These are phyloP conservation scores for Alternaria gansuensis DNA, from an alignment of 2,329 filamentous ascomycete species.

Conservation along the genomic window DNA sequence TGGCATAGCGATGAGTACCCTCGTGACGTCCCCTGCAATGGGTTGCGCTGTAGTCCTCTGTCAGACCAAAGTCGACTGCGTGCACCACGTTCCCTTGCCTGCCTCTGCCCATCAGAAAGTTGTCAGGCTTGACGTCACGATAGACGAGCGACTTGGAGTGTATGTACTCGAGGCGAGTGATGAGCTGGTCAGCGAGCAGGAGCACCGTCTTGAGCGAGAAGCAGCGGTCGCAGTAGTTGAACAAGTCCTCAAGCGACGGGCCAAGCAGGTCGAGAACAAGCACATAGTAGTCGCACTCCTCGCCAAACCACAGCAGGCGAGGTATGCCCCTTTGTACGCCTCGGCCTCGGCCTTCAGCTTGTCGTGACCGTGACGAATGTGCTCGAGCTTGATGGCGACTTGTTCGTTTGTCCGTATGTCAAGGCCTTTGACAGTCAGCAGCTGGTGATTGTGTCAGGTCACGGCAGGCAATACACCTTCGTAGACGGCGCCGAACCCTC, in stretches of 20 bases:
- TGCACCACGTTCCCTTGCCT: conserved; percentile 99
- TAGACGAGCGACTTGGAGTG: conserved; percentile 99
- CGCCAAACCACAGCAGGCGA: conserved; percentile 99
- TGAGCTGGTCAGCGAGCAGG: conserved; percentile 94
- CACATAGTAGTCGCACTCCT: conserved; percentile 99
- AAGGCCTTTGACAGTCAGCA: conserved; percentile 70
- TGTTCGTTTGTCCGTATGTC: conserved; percentile 99
- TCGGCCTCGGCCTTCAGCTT: conserved; percentile 98
- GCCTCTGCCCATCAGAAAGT: conserved; percentile 99
- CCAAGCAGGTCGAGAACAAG: conserved; percentile 98
- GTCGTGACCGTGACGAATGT: conserved; percentile 98
- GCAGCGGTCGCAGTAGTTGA: conserved; percentile 99
- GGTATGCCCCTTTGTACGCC: conserved; percentile 84
- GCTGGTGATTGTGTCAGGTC: not conserved
- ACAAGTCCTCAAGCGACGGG: conserved; percentile 94
- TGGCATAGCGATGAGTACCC: conserved; percentile 97
- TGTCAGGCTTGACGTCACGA: conserved; percentile 99
- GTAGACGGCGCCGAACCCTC: conserved; percentile 98
- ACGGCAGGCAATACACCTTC: conserved; percentile 65
- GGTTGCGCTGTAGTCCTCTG: conserved; percentile 99
- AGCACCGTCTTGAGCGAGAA: conserved; percentile 99
- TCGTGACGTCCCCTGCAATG: too few species aligned
- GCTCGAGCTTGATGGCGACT: conserved; percentile 99
- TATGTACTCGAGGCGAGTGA: conserved; percentile 99
- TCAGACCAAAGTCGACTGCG: conserved; percentile 97